Conservation (phyloP, 2,329 filamentous ascomycete species). For the Aureobasidium vineae region DNA sequence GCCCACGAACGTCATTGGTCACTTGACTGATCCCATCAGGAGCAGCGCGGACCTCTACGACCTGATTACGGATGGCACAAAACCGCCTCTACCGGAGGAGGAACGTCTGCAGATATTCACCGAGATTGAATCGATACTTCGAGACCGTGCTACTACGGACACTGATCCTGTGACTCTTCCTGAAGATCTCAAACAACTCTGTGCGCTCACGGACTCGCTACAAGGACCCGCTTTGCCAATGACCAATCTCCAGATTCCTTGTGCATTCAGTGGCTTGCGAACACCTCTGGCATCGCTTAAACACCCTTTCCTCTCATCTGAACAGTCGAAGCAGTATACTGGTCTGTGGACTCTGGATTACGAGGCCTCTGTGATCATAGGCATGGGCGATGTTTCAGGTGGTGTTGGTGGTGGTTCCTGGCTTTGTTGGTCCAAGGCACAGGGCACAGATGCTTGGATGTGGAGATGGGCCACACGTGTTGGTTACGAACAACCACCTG, state of each 20-base stretch:
- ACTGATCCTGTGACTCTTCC: neutral
- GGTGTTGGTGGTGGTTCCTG: neutral
- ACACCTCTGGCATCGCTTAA: neutral
- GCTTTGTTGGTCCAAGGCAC: constrained; percentile 5
- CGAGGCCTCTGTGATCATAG: neutral
- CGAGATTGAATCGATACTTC: neutral
- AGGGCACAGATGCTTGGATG: neutral
- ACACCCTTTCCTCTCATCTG: neutral
- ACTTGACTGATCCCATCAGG: neutral
- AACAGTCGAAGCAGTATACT: neutral
- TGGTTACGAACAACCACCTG: neutral
- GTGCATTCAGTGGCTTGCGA: neutral
- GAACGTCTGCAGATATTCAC: neutral
- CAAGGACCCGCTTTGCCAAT: neutral
- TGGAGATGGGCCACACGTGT: neutral
- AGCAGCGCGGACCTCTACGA: neutral
- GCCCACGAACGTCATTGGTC: neutral
- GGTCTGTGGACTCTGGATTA: neutral
- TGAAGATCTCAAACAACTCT: constrained; percentile 4
- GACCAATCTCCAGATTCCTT: neutral
- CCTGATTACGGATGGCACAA: neutral
- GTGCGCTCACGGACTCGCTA: neutral
- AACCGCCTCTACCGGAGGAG: neutral
- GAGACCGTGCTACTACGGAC: neutral
- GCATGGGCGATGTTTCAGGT: neutral